phyloP scores from a whole-genome alignment of 106 monocot genomes.

The Narthecium ossifragum region DNA sequence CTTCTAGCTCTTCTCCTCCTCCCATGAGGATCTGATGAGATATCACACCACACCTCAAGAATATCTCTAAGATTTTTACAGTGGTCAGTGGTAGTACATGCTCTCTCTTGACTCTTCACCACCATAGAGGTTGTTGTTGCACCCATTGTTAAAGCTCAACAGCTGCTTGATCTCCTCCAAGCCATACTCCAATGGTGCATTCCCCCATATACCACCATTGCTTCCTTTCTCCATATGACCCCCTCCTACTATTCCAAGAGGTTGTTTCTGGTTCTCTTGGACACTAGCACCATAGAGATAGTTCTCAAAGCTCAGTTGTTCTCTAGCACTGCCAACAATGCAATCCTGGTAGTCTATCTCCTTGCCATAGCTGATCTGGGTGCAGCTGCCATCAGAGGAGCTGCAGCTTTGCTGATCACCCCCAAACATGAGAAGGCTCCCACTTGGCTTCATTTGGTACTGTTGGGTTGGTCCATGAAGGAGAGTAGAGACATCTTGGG shows the following conservation, averaged over 20 bases:
- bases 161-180: constrained; percentile 18
- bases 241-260: not conserved
- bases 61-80: not conserved
- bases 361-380: constrained; percentile 12
- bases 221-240: not conserved
- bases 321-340: not conserved
- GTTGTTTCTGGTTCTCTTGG: constrained; percentile 21
- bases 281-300: constrained; percentile 25
- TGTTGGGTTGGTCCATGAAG: not conserved
- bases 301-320: constrained; percentile 27
- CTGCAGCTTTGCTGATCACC: constrained; percentile 25
- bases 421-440: constrained; percentile 22
- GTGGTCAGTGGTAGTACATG: constrained; percentile 13
- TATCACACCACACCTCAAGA: constrained; percentile 4
- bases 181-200: constrained; percentile 6
- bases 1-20: too few relatives aligned
- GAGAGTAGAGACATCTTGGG: not conserved
- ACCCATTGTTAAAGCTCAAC: constrained; percentile 4
- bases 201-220: not conserved
- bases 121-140: too few relatives aligned
- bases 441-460: not conserved
- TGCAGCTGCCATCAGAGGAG: constrained; percentile 20
- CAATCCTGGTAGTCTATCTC: constrained; percentile 14
- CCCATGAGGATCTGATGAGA: not conserved
- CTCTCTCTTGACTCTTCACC: constrained; percentile 1